phyloP scores from a whole-genome alignment of 768 basidiomycete species.

The Agaricus subrufescens region DNA sequence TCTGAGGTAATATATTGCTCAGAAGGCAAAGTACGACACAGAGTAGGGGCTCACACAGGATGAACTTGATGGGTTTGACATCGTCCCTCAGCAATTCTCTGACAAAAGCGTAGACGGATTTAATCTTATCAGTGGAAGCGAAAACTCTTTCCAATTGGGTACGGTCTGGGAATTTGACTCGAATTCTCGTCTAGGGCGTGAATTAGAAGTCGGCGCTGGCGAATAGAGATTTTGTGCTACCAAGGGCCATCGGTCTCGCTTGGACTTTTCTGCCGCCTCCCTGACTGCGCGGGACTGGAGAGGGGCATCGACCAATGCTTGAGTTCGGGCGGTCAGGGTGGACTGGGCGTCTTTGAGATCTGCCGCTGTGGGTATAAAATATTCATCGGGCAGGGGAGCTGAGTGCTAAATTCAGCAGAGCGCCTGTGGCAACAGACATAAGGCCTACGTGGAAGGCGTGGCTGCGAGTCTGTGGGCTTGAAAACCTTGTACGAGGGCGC shows the following conservation, averaged over 20 bases:
- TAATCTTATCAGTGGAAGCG: constrained; percentile 74
- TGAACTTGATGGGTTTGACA: constrained; percentile 73
- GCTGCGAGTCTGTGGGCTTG: constrained; percentile 1
- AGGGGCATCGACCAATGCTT: constrained; percentile 65
- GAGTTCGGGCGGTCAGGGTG: constrained; percentile 54
- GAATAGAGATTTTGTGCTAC: constrained; percentile 32
- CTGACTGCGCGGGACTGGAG: constrained; percentile 59
- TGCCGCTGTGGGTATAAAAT: constrained; percentile 65
- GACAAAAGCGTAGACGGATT: constrained; percentile 82
- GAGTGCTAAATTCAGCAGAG: constrained; percentile 6
- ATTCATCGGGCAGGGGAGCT: constrained; percentile 64
- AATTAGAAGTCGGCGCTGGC: neutral
- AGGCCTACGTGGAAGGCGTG: constrained; percentile 11
- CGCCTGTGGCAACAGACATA: neutral
- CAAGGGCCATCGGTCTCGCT: constrained; percentile 66
- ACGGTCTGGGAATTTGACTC: constrained; percentile 76
- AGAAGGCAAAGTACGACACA: neutral
- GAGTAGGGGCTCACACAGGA: constrained; percentile 59
- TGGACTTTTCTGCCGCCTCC: constrained; percentile 57
- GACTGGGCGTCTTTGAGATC: constrained; percentile 70
- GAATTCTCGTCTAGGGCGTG: constrained; percentile 63
- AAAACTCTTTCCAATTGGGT: constrained; percentile 79
- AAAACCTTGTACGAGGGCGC: neutral
- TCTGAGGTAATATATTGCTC: constrained; percentile 35
- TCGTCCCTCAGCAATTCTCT: constrained; percentile 67